Conservation (phyloP, 225 moss, liverwort and hornwort genomes). For the Pseudisothecium myosuroides region DNA sequence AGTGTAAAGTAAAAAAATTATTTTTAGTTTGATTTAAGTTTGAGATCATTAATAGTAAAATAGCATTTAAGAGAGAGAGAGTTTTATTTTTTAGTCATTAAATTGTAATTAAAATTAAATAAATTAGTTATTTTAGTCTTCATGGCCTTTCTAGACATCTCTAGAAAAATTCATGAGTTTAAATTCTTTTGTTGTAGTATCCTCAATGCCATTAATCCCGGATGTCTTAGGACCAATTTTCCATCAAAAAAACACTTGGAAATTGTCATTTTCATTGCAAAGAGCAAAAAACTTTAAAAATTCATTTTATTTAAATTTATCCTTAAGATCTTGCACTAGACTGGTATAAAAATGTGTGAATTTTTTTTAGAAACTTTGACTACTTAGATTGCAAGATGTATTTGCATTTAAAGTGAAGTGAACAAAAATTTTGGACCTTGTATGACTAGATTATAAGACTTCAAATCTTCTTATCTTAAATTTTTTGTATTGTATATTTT, state of each 20-base stretch:
- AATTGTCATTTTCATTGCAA: background rate
- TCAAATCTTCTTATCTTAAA: no score
- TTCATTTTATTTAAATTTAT: background rate
- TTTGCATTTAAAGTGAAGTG: background rate
- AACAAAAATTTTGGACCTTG: fast-evolving
- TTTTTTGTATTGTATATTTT: fast-evolving
- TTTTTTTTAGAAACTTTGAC: background rate
- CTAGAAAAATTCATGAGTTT: background rate
- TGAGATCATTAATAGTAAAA: background rate
- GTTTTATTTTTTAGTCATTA: background rate
- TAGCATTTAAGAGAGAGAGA: background rate
- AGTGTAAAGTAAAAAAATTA: background rate
- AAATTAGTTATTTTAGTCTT: no score
- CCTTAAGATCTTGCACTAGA: background rate
- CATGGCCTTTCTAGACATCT: background rate
- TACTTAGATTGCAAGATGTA: background rate
- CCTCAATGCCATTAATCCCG: background rate
- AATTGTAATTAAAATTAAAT: background rate
- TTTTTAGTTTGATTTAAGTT: background rate
- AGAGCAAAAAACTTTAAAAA: background rate
- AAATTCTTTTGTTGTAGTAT: background rate
- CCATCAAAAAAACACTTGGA: background rate
- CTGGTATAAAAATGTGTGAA: background rate
- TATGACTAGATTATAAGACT: background rate
- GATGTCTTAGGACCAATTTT: background rate